These are phyloP conservation scores for Raphidocelis subcapitata DNA, from an alignment of 139 green algal species.

Conservation along the genomic window DNA sequence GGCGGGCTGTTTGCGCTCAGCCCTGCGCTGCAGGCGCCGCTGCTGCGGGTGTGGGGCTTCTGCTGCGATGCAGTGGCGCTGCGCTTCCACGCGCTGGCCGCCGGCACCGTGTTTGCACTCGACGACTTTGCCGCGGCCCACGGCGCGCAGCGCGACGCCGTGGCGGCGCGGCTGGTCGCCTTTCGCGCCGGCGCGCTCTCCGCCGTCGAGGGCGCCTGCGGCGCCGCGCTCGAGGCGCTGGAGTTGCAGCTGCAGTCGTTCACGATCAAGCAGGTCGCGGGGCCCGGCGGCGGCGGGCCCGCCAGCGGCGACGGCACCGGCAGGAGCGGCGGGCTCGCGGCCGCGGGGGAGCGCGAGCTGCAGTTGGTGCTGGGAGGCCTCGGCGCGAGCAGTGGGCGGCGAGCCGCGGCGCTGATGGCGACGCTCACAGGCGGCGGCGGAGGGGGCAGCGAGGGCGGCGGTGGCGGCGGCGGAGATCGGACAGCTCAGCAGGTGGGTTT, in stretches of 20 bases:
- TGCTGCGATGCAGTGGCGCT: constrained; percentile 59
- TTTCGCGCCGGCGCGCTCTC: constrained; percentile 44
- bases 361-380: not conserved
- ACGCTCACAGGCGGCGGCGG: not conserved
- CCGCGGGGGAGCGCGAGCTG: too few relatives aligned
- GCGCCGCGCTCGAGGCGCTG: constrained; percentile 54
- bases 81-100: constrained; percentile 69
- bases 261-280: not conserved
- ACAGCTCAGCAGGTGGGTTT: too few relatives aligned
- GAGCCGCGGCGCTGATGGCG: too few relatives aligned
- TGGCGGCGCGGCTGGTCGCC: constrained; percentile 34
- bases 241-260: constrained; percentile 54
- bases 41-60: constrained; percentile 53
- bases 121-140: constrained; percentile 57
- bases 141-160: constrained; percentile 26
- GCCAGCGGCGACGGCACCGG: too few relatives aligned
- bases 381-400: not conserved
- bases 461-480: too few relatives aligned
- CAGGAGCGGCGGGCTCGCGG: too few relatives aligned
- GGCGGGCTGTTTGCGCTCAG: constrained; percentile 75
- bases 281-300: not conserved
- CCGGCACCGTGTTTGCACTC: constrained; percentile 57
- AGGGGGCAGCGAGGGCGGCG: too few relatives aligned
- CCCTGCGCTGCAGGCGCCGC: constrained; percentile 63
- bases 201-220: constrained; percentile 60